Base-by-base conservation (phyloP, 2,329 filamentous ascomycete genomes). In the Penicillium sp. region DNA sequence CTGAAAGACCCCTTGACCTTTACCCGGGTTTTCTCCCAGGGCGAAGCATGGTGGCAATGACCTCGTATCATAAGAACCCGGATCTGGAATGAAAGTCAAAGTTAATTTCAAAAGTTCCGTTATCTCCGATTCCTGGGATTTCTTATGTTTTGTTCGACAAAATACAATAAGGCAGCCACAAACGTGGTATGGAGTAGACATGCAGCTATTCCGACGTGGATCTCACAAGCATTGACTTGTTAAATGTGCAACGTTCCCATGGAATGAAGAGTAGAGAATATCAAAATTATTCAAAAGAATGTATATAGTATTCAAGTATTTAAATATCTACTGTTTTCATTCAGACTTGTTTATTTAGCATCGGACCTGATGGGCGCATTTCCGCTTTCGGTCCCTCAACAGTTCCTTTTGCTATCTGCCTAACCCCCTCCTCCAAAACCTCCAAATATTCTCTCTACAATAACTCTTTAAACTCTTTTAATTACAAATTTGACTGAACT, bases 311-410 rank as follows among this genome's bases (percentile, higher is more conserved):
- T 47, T 16, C 19, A 23, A 16, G 2, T 16, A 31, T 21, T 4
- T 2, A 45, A 8, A 6, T 15, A 39, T 29, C 23, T 40, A 49
- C 44, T 54, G 51, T 49, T 54, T 54, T 54, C 44, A 33, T 49
- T 36, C 31, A 21, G 29, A 52, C 39, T 45, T 52, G 49, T 51
- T 51, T 25, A 19, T 45, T 51, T 44, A 33, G 27, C 16, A 50
- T 16, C 34, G 7, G 29, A 29, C 19, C n/a, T 19, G 40, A 41
- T 53, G 31, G 23, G 33, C 38, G 38, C 23, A 36, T 50, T 41
- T 57, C 58, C 58, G 58, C 55, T 60, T 60, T 54, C 58, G 58
- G 58, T 45, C 8, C 40, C 27, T 52, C 49, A 36, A 46, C 16
- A 27, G 39, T 25, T 27, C 29, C 21, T 27, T 45, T 44, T 47